Conservation (phyloP, 2,329 filamentous ascomycete species). For the Nigrospora osmanthi region DNA sequence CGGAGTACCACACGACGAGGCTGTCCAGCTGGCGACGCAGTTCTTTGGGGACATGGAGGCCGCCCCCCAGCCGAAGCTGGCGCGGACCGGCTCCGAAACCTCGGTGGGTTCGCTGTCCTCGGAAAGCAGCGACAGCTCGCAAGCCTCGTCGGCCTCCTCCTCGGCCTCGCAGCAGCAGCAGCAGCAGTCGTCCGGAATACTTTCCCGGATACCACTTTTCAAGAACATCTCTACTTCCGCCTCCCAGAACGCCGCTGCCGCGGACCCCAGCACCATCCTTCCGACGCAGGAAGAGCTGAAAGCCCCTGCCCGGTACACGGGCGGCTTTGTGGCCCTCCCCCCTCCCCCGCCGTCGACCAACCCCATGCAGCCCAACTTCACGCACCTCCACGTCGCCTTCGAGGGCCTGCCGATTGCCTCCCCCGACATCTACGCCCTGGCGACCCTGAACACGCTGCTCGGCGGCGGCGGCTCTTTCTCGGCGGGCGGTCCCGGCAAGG, state of each 20-base stretch:
- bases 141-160: constrained; percentile 22
- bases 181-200: constrained; percentile 52
- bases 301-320: constrained; percentile 75
- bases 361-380: constrained; percentile 71
- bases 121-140: constrained; percentile 9
- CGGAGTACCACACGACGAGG: constrained; percentile 74
- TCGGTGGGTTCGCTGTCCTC: constrained; percentile 27
- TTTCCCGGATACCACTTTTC: constrained; percentile 82
- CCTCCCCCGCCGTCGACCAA: constrained; percentile 70
- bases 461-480: constrained; percentile 95
- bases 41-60: constrained; percentile 88
- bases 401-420: constrained; percentile 88
- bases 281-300: constrained; percentile 47
- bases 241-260: constrained; percentile 50
- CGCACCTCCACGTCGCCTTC: constrained; percentile 92
- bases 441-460: constrained; percentile 89
- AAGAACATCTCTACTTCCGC: constrained; percentile 80
- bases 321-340: constrained; percentile 83
- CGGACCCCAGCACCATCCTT: constrained; percentile 32
- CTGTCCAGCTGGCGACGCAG: constrained; percentile 70
- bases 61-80: constrained; percentile 37
- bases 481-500: constrained; percentile 92
- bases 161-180: constrained; percentile 25
- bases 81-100: constrained; percentile 51
- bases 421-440: constrained; percentile 91